Percentiles rank a stretch among this genome's conserved stretches.
Conservation (phyloP, 2,329 filamentous ascomycete species). For the Trichophyton simii region DNA sequence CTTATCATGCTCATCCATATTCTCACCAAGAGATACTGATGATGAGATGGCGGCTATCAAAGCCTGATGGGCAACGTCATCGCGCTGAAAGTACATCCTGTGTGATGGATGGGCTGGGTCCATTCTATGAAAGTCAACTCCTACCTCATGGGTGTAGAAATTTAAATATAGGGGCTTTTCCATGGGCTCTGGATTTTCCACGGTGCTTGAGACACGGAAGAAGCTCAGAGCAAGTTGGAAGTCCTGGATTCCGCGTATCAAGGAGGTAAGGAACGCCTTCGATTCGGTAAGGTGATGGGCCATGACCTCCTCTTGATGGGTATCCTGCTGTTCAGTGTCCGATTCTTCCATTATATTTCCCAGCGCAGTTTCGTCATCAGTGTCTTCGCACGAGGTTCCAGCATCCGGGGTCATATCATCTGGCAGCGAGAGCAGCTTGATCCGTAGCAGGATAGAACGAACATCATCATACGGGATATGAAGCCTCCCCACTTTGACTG, state of each 20-base stretch:
- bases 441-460: slow-evolving; percentile 32
- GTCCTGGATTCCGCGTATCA: slow-evolving; percentile 85
- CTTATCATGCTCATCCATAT: slow-evolving; percentile 71
- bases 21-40: slow-evolving; percentile 80
- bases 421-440: slow-evolving; percentile 21
- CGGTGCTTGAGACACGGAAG: slow-evolving; percentile 69
- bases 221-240: slow-evolving; percentile 92
- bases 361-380: slow-evolving; percentile 49
- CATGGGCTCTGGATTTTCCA: slow-evolving; percentile 54
- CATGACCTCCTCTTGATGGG: slow-evolving; percentile 53
- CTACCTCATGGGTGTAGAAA: slow-evolving; percentile 89
- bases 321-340: slow-evolving; percentile 48
- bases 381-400: not conserved
- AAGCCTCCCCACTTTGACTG: slow-evolving; percentile 78
- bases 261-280: slow-evolving; percentile 80
- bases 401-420: not conserved
- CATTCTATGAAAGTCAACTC: slow-evolving; percentile 79
- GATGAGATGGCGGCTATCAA: slow-evolving; percentile 85
- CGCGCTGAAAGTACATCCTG: slow-evolving; percentile 92
- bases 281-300: slow-evolving; percentile 81
- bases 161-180: slow-evolving; percentile 68
- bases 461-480: slow-evolving; percentile 87
- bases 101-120: slow-evolving; percentile 89
- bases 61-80: slow-evolving; percentile 90
- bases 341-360: slow-evolving; percentile 63